Base-by-base conservation (phyloP, 1,139 yeast species). In the Suhomyces wounanorum region DNA sequence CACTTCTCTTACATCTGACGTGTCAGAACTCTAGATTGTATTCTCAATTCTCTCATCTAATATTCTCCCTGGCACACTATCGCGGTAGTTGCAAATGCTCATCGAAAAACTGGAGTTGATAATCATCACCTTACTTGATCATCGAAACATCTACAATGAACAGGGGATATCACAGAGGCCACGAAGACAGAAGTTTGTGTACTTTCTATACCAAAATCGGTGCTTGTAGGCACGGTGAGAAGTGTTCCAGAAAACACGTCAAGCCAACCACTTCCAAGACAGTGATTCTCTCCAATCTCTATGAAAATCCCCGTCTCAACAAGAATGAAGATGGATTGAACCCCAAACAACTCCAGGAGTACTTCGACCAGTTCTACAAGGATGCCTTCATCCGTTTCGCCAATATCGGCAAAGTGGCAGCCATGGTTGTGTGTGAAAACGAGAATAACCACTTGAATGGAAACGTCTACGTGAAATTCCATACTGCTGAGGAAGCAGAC, bases 191-290 rank as follows among this genome's bases (percentile, higher is more conserved):
- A 45, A 51, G 59, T 10, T 59, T 60, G 23, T 76, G 83, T 59
- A 65, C 75, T 7, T 92, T 92, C 66, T 92, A 86, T 68, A 77
- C 80, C 55, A 89, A 87, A 65, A 89, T 91, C 40, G 98, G 98
- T 1, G 96, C 97, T 0, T 92, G 98, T 64, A 78, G 97, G 52
- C 97, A 92, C 65, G 97, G 97, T 1, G 94, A 87, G 54, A 87
- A 85, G 60, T 92, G 98, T 64, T 85, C 94, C 11, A 76, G 95
- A 59, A 79, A 78, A 51, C 98, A 92, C 64, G 75, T 81, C 39
- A 79, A 81, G 57, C 97, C 97, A 0, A 68, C 75, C n/a, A 68
- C 73, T 41, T 87, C 96, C 1, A 77, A 77, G 53, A 86, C 94
- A 0, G 76, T 91, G 2, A 72, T 88, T 41, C 74, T 89, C 53